These are phyloP conservation scores for Lotmaria passim DNA, from an alignment of 208 protist genomes.

Conservation along the genomic window DNA sequence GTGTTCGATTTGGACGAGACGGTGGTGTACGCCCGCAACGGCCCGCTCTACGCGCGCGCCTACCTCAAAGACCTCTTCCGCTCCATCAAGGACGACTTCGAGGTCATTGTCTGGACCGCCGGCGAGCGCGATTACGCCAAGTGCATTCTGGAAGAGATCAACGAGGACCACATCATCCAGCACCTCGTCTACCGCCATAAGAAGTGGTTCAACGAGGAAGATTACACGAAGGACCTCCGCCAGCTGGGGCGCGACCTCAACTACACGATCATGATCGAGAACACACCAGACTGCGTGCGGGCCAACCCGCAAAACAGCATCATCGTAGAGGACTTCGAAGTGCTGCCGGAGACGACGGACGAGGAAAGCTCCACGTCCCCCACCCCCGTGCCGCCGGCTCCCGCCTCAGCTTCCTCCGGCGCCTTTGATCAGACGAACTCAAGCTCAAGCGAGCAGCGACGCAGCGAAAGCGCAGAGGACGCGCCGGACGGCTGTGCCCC, in stretches of 20 bases:
- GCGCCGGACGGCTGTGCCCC: neutral
- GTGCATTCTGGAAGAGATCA: constrained; percentile 86
- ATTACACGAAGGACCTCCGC: constrained; percentile 89
- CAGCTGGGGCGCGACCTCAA: constrained; percentile 76
- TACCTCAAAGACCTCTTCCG: constrained; percentile 79
- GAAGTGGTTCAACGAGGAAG: constrained; percentile 77
- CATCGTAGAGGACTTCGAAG: constrained; percentile 88
- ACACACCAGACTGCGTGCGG: constrained; percentile 87
- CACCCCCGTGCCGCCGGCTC: constrained; percentile 15
- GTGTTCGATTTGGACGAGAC: constrained; percentile 93
- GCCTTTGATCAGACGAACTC: neutral
- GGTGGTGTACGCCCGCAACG: constrained; percentile 90
- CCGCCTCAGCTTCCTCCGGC: constrained; percentile 12
- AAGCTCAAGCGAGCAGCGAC: neutral
- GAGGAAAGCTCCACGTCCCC: constrained; percentile 23
- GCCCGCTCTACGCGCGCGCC: constrained; percentile 83
- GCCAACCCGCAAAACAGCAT: constrained; percentile 85
- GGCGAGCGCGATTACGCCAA: constrained; percentile 91
- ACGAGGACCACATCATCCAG: constrained; percentile 82
- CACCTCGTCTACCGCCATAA: constrained; percentile 83
- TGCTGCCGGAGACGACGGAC: constrained; percentile 39
- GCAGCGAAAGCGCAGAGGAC: neutral
- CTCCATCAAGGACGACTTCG: constrained; percentile 80
- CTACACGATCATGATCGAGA: constrained; percentile 88
- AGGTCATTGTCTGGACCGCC: constrained; percentile 93